Percentiles rank a stretch among this genome's conserved stretches.
Conservation (phyloP, 208 protist genomes). For the Endotrypanum monterogeii region DNA sequence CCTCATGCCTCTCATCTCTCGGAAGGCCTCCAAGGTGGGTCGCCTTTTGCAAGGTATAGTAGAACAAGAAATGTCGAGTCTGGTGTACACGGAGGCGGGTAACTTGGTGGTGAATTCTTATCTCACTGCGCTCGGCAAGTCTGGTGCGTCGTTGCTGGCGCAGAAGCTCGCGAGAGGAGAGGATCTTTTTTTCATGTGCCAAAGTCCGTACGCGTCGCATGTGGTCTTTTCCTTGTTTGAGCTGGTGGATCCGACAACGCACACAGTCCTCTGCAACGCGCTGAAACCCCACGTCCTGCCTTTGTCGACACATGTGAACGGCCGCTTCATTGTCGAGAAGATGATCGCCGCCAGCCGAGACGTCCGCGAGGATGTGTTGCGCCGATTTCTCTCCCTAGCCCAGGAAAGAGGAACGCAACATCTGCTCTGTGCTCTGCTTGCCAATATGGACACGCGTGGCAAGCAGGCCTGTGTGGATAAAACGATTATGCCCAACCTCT, state of each 20-base stretch:
- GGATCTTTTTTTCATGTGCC: constrained; percentile 69
- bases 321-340: constrained; percentile 88
- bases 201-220: constrained; percentile 70
- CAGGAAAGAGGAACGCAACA: constrained; percentile 82
- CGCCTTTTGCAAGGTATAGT: constrained; percentile 59
- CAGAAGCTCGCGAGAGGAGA: constrained; percentile 57
- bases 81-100: constrained; percentile 74
- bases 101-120: constrained; percentile 85
- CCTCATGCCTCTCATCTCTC: constrained; percentile 68
- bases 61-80: constrained; percentile 48
- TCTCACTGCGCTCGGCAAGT: constrained; percentile 53
- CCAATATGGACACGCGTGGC: constrained; percentile 68
- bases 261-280: constrained; percentile 67
- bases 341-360: constrained; percentile 75
- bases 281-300: constrained; percentile 57
- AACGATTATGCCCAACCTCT: constrained; percentile 52
- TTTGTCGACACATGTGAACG: constrained; percentile 80
- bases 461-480: constrained; percentile 57
- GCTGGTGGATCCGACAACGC: constrained; percentile 65
- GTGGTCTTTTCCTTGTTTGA: constrained; percentile 79
- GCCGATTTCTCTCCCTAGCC: constrained; percentile 66
- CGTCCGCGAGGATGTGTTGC: constrained; percentile 73
- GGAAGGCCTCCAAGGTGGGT: constrained; percentile 63
- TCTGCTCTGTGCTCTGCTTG: constrained; percentile 68
- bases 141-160: constrained; percentile 49